Conservation (phyloP, 2,329 filamentous ascomycete genomes). For the Kalmusia sp. region DNA sequence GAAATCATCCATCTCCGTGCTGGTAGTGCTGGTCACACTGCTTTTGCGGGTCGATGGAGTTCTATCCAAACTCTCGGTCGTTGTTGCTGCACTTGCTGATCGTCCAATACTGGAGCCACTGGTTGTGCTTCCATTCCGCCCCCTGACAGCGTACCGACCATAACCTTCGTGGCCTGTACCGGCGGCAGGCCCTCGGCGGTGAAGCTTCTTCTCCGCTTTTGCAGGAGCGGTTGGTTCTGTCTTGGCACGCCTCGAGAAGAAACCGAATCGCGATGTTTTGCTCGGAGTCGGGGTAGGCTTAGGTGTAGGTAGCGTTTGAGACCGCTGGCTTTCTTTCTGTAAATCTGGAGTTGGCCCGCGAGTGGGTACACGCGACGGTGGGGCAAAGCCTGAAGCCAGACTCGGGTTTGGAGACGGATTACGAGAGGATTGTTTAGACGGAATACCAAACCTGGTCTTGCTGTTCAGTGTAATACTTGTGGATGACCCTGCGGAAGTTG, state of each 20-base stretch:
- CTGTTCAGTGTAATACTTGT: conserved; percentile 21
- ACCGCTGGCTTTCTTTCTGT: conserved; percentile 37
- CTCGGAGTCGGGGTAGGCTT: conserved; percentile 60
- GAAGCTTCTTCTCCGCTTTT: conserved; percentile 63
- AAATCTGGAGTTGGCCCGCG: conserved; percentile 50
- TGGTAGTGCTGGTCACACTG: conserved; percentile 51
- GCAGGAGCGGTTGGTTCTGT: conserved; percentile 58
- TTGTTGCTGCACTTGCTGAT: conserved; percentile 54
- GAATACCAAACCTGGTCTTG: conserved; percentile 32
- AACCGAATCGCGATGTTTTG: conserved; percentile 72
- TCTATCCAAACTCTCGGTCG: conserved; percentile 41
- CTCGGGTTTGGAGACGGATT: conserved; percentile 48
- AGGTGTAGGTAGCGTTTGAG: conserved; percentile 49
- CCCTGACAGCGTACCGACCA: conserved; percentile 69
- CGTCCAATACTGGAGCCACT: conserved; percentile 57
- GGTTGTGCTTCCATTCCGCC: conserved; percentile 68
- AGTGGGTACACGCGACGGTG: conserved; percentile 30
- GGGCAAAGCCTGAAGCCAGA: conserved; percentile 30
- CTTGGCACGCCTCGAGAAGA: conserved; percentile 79
- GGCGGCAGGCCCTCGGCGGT: conserved; percentile 79
- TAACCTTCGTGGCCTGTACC: conserved; percentile 96
- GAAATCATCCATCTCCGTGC: conserved; percentile 54
- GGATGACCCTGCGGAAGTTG: conserved; percentile 55
- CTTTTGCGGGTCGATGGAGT: conserved; percentile 50
- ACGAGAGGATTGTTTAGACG: conserved; percentile 43